Evolutionary conservation across 2,329 filamentous ascomycete genomes (phyloP).

Genomic region (Ophiostoma piceae): DNA sequence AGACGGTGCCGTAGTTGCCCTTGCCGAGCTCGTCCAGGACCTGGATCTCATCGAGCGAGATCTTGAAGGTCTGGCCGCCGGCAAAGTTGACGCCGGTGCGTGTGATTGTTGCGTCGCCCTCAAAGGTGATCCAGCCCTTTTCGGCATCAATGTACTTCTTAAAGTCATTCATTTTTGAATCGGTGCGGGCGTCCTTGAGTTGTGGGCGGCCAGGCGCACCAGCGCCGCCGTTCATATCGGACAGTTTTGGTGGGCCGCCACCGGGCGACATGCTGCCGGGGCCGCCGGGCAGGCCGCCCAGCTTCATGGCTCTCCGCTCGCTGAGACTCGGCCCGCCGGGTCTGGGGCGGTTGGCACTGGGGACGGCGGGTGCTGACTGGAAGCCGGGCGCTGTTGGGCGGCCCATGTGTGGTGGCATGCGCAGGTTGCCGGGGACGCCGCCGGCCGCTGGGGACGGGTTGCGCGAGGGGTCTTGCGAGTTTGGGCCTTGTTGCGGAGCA

Average conservation of each 20-base stretch:
- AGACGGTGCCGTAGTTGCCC: slow-evolving; percentile 97
- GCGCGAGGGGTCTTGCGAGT: slow-evolving; percentile 31
- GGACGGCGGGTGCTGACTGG: slow-evolving; percentile 50
- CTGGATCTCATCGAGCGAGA: slow-evolving; percentile 93
- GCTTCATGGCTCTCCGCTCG: slow-evolving; percentile 60
- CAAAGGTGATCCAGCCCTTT: slow-evolving; percentile 85
- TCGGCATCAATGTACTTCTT: slow-evolving; percentile 85
- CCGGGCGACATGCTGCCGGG: slow-evolving; percentile 36
- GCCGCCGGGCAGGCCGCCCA: slow-evolving; percentile 40
- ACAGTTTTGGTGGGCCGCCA: slow-evolving; percentile 41
- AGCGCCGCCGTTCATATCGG: slow-evolving; percentile 36
- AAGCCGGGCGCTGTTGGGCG: slow-evolving; percentile 47
- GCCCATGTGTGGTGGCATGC: slow-evolving; percentile 32
- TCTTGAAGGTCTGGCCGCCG: slow-evolving; percentile 82
- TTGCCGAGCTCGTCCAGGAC: slow-evolving; percentile 91
- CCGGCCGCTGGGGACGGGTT: slow-evolving; percentile 31
- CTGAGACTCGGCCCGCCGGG: slow-evolving; percentile 54
- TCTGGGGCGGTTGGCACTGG: slow-evolving; percentile 31
- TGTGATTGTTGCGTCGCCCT: slow-evolving; percentile 85
- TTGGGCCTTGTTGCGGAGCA: slow-evolving; percentile 29
- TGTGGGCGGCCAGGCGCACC: slow-evolving; percentile 28
- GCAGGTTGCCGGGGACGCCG: slow-evolving; percentile 42
- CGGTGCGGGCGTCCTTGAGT: slow-evolving; percentile 37
- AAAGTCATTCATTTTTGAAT: slow-evolving; percentile 54
- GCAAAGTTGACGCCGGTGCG: slow-evolving; percentile 88